A percentile compares a stretch with the other conserved stretches of the same genome.
These are phyloP conservation scores for Diaporthe eres DNA, from an alignment of 2,329 filamentous ascomycete genomes.

Conservation along the genomic window DNA sequence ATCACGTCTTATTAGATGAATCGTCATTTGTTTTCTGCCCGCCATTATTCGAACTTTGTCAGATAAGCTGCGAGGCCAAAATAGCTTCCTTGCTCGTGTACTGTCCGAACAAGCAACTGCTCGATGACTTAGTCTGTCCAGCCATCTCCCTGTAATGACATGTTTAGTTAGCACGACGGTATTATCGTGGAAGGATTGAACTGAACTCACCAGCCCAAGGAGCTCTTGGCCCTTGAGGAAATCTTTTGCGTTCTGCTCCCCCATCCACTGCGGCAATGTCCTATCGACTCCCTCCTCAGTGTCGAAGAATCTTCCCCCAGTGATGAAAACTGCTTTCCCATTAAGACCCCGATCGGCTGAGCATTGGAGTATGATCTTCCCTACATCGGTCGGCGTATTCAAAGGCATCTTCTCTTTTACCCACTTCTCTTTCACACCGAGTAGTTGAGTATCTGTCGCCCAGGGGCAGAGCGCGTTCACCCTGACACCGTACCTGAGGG, in stretches of 20 bases:
- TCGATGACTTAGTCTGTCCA: slow-evolving; percentile 22
- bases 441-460: slow-evolving; percentile 61
- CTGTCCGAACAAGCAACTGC: neutral
- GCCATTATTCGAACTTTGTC: neutral
- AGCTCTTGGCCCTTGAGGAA: slow-evolving; percentile 44
- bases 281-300: slow-evolving; percentile 47
- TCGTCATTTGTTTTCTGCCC: neutral
- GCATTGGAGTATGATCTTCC: slow-evolving; percentile 55
- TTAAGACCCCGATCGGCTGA: slow-evolving; percentile 51
- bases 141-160: slow-evolving; percentile 2
- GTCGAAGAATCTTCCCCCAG: slow-evolving; percentile 47
- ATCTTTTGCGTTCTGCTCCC: slow-evolving; percentile 44
- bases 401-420: slow-evolving; percentile 54
- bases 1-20: neutral
- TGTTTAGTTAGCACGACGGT: neutral
- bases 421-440: slow-evolving; percentile 56
- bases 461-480: slow-evolving; percentile 64
- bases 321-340: slow-evolving; percentile 47
- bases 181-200: rapidly evolving
- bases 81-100: neutral
- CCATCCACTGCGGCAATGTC: slow-evolving; percentile 48
- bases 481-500: slow-evolving; percentile 53
- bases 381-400: slow-evolving; percentile 59
- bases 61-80: neutral
- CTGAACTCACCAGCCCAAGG: slow-evolving; percentile 44